These are phyloP conservation scores for Furcasterigmium furcatum DNA, from an alignment of 2,329 filamentous ascomycete genomes.

Conservation along the genomic window DNA sequence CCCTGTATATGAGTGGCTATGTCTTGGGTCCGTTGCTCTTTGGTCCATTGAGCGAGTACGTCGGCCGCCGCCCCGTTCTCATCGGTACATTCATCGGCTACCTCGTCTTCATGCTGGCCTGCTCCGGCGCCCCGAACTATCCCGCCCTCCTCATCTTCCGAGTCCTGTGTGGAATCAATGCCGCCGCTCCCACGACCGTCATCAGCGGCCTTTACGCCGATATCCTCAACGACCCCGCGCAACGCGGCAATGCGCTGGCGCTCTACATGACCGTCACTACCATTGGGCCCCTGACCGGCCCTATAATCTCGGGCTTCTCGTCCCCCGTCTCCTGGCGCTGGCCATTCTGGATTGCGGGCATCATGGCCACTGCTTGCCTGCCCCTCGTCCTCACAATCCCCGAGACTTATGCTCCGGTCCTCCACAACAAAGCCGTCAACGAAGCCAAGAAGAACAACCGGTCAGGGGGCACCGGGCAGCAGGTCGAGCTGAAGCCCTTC, in stretches of 20 bases:
- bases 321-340: slow-evolving; percentile 39
- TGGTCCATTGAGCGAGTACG: slow-evolving; percentile 29
- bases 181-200: slow-evolving; percentile 28
- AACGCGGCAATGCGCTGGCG: slow-evolving; percentile 25
- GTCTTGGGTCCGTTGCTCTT: slow-evolving; percentile 29
- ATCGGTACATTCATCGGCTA: slow-evolving; percentile 28
- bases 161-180: slow-evolving; percentile 25
- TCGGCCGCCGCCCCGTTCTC: slow-evolving; percentile 27
- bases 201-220: slow-evolving; percentile 29
- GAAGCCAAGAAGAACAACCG: slow-evolving; percentile 43
- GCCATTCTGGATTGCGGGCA: slow-evolving; percentile 34
- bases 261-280: slow-evolving; percentile 31
- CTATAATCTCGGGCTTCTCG: slow-evolving; percentile 48
- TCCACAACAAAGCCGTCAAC: slow-evolving; percentile 44
- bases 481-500: slow-evolving; percentile 17
- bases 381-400: slow-evolving; percentile 33
- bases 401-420: slow-evolving; percentile 46
- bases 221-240: slow-evolving; percentile 25
- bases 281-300: slow-evolving; percentile 38
- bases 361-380: slow-evolving; percentile 21
- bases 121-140: slow-evolving; percentile 38
- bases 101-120: slow-evolving; percentile 26
- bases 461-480: slow-evolving; percentile 26
- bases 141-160: slow-evolving; percentile 38
- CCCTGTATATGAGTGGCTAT: slow-evolving; percentile 30